These are phyloP conservation scores for Dissophora globulifera DNA, from an alignment of 192 early-diverging fungal genomes.

Conservation along the genomic window DNA sequence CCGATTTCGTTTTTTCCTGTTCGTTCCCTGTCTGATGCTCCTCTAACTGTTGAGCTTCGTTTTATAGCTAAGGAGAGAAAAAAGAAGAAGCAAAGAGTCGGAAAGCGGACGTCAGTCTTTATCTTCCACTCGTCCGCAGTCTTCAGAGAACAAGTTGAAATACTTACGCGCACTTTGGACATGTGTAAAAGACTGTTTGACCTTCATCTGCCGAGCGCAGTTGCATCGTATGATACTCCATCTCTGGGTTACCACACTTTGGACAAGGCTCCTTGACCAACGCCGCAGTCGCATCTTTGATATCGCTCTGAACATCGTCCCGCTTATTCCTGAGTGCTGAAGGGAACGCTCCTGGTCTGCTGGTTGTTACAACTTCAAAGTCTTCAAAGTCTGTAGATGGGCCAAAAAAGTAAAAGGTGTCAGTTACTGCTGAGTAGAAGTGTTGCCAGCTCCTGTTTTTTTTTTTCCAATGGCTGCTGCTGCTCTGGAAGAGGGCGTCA, in stretches of 20 bases:
- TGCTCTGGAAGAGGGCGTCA: background rate
- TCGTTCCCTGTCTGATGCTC: too few species aligned
- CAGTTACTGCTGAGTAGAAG: too few species aligned
- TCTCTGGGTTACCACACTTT: slow-evolving; percentile 91
- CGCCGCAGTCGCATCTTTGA: slow-evolving; percentile 62
- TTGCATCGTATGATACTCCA: slow-evolving; percentile 97
- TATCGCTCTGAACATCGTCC: slow-evolving; percentile 67
- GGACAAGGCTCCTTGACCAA: slow-evolving; percentile 96
- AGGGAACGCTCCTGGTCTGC: slow-evolving; percentile 81
- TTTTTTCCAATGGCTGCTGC: too few species aligned
- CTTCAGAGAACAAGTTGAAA: too few species aligned
- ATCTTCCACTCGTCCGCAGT: too few species aligned
- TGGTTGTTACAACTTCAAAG: slow-evolving; percentile 84
- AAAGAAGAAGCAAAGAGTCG: background rate
- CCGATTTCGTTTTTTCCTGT: too few species aligned
- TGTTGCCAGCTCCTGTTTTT: too few species aligned
- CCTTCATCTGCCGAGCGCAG: slow-evolving; percentile 99
- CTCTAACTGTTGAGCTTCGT: slow-evolving; percentile 49
- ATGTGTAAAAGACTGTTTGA: slow-evolving; percentile 99
- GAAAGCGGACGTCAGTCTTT: too few species aligned
- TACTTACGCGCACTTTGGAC: slow-evolving; percentile 92
- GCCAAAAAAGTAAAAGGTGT: too few species aligned
- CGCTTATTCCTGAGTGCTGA: slow-evolving; percentile 77
- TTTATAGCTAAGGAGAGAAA: slow-evolving; percentile 28
- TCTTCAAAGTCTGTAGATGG: slow-evolving; percentile 73